Evolutionary conservation across 2,329 filamentous ascomycete genomes (phyloP), one percentile per base, ranked within the genome.

Genomic region (Corniculantispora saksenae): DNA sequence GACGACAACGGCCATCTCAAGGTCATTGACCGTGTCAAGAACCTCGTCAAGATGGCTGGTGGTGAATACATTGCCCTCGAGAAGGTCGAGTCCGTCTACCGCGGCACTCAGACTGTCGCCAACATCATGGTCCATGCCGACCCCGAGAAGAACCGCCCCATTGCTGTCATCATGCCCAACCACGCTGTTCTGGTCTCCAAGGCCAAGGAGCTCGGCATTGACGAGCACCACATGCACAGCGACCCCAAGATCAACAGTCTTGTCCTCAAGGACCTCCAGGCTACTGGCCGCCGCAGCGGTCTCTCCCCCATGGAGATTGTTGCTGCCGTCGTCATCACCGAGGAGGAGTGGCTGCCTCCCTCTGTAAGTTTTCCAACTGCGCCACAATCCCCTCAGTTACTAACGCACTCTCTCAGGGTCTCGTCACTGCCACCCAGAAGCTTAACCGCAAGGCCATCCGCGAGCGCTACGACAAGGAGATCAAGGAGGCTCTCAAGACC

Each of bases 11-110:
- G 94, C 51, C 91, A 97, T 76, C 80, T 98, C 69, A 87, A 84
- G 71, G 90, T 98, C 76, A 94, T 98, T 74, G 94, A 98, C 78
- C 92, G 94, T 71, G 94, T 97, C 87, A 98, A 98, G 89, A 98
- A 98, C 80, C 83, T 98, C 64, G 92, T 98, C 78, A 98, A 98
- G 88, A 94, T 95, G 68, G 86, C 92, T 69, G 93, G 94, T 67
- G 94, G 94, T 71, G 94, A 98, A 83, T 98, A 98, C 79, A 96
- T 98, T 76, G 95, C 94, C 25, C 86, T 99, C 4, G 94, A 98
- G 82, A 97, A 94, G 83, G 88, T 98, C 66, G 94, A 98, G 81
- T 91, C 94, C 3, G 84, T 97, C 63, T 98, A 97, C 81, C 90
- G 94, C 67, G 89, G 92, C 54, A 87, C 86, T 12, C 84, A 87